Base-by-base conservation (phyloP, 768 basidiomycete genomes). In the Rhizopogon salebrosus region DNA sequence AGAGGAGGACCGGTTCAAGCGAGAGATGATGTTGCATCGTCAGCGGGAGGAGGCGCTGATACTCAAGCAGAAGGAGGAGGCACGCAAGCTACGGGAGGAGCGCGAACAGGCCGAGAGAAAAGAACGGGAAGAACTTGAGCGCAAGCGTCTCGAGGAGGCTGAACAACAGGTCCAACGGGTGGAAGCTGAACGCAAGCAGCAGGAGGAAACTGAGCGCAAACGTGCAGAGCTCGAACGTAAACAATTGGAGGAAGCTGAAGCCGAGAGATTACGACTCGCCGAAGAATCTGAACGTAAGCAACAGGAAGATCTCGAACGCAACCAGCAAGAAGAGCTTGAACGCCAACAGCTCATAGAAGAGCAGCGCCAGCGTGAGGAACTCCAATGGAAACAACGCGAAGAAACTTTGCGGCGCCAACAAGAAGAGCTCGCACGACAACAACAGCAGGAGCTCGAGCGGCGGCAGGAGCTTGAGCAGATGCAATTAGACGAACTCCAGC, bases 1-100 rank as follows among this genome's bases (percentile, higher is more conserved):
- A 64, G 67, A 31, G 76, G 77, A 55, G 64, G 77, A 49, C 75
- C 75, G 22, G 75, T 74, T 50, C 75, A 76, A 23, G 72, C 74
- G 7, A 66, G 74, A 51, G 79, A 76, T 42, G 29, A 54, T 34
- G 53, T 20, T 53, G 7, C 22, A 54, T 23, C 31, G 11, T 16
- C 50, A 54, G 14, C 53, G 53, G n/a, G 53, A 54, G 27, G 51
- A 54, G 29, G 53, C 49, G 20, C 24, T 54, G 38, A n/a, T n/a
- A n/a, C 27, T 39, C 20, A 37, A 22, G 51, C 49, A 54, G 34
- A 52, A 49, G 36, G 52, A 54, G 35, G 51, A 53, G 22, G 53
- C 49, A 29, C 50, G 49, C 26, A 54, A 54, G 14, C 11, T 26
- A 1, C 38, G 35, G 26, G 52, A 49, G 6, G 49, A 52, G n/a